A percentile compares a stretch with the other conserved stretches of the same genome.
phyloP scores from a whole-genome alignment of 176 grass and related monocot genomes.

The Luzula sylvatica region DNA sequence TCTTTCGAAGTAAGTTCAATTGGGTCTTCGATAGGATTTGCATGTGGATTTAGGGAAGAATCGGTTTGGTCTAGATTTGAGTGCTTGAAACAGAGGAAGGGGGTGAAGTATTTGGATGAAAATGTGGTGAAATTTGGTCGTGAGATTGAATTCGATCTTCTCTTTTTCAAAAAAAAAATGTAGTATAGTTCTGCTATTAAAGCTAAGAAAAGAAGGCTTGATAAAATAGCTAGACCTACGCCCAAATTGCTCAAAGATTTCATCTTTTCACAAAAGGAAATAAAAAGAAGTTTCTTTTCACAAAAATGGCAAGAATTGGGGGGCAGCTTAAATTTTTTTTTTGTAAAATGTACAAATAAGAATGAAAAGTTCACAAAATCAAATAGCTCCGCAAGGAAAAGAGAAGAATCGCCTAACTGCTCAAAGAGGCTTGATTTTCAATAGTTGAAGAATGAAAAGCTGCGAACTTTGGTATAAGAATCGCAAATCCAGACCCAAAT shows the following conservation, averaged over 20 bases:
- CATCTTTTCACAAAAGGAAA: constrained; percentile 27
- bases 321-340: not conserved
- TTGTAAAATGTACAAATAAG: not conserved
- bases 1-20: not conserved
- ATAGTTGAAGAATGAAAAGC: not conserved
- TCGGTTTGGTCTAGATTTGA: constrained; percentile 20
- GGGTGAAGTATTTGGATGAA: constrained; percentile 38
- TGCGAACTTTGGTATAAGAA: not conserved
- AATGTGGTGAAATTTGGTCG: constrained; percentile 31
- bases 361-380: not conserved
- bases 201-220: constrained; percentile 56
- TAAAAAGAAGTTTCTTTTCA: not conserved
- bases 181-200: constrained; percentile 80
- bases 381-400: constrained; percentile 19
- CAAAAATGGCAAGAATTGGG: not conserved
- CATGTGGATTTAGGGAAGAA: constrained; percentile 22
- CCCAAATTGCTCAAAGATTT: constrained; percentile 41
- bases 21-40: not conserved
- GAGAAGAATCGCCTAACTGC: constrained; percentile 11
- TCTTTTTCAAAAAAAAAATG: constrained; percentile 70
- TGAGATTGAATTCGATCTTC: constrained; percentile 22
- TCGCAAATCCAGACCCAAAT: not conserved
- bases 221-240: constrained; percentile 50
- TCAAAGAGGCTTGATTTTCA: not conserved
- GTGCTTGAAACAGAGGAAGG: constrained; percentile 71